phyloP scores from a whole-genome alignment of 2,329 filamentous ascomycete genomes.

The Aureobasidium sp. region DNA sequence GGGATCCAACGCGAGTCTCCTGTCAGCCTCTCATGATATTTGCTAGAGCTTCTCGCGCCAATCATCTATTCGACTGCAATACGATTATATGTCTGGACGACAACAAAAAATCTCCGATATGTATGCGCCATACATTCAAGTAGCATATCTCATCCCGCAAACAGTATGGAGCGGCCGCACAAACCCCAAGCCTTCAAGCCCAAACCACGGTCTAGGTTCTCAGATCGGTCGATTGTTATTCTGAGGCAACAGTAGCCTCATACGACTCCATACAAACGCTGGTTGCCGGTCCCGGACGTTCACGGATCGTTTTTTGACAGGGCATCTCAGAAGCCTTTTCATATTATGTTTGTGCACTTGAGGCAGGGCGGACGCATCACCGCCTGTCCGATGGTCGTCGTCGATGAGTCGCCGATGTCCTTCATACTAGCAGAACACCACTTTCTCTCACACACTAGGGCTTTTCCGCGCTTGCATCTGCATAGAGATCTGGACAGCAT shows the following conservation, averaged over 20 bases:
- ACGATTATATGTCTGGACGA: background rate
- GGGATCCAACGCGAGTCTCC: background rate
- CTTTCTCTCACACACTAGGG: background rate
- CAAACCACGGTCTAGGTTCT: background rate
- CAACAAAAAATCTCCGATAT: too few relatives aligned
- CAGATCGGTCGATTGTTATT: background rate
- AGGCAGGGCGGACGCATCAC: background rate
- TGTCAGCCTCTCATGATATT: background rate
- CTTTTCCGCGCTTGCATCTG: background rate
- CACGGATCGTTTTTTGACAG: constrained; percentile 1
- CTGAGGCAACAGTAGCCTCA: background rate
- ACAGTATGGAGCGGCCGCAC: background rate
- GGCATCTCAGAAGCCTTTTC: background rate
- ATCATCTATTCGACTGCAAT: too few relatives aligned
- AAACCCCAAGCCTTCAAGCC: background rate
- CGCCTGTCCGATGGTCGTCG: background rate
- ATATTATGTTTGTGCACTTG: background rate
- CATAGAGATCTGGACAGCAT: background rate
- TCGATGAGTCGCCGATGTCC: background rate
- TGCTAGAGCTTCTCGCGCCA: too few relatives aligned
- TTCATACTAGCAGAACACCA: background rate
- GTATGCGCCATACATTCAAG: background rate
- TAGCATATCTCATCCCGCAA: background rate
- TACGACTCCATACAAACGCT: background rate
- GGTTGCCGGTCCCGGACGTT: background rate